These are phyloP conservation scores for Cutaneotrichosporon sp. DNA, from an alignment of 1,284 basidiomycete genomes.

Conservation along the genomic window DNA sequence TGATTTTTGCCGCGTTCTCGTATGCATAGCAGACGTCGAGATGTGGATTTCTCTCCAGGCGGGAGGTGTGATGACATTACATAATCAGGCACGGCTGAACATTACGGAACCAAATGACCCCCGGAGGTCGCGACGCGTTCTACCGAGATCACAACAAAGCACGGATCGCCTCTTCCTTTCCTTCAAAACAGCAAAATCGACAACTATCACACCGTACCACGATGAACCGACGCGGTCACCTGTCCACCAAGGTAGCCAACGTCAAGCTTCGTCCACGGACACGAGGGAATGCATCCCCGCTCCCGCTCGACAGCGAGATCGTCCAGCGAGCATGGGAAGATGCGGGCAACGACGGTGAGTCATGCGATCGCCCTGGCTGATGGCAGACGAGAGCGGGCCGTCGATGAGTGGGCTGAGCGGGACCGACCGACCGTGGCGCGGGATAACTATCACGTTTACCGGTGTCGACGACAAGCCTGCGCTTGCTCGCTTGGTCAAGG, in stretches of 20 bases:
- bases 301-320: constrained; percentile 25
- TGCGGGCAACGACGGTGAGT: constrained; percentile 14
- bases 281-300: not conserved
- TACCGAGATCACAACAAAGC: too few relatives aligned
- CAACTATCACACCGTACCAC: not conserved
- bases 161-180: not conserved
- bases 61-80: too few relatives aligned
- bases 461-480: constrained; percentile 41
- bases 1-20: constrained; percentile 8
- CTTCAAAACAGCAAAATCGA: too few relatives aligned
- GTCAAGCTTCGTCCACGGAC: constrained; percentile 41
- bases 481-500: constrained; percentile 17
- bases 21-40: constrained; percentile 16
- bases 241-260: constrained; percentile 42
- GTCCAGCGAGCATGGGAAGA: constrained; percentile 22
- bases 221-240: constrained; percentile 41
- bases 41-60: not conserved
- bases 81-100: too few relatives aligned
- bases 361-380: not conserved
- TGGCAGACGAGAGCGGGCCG: constrained; percentile 23
- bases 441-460: constrained; percentile 39
- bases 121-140: too few relatives aligned
- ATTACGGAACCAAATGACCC: not conserved
- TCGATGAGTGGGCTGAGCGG: not conserved
- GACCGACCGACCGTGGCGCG: constrained; percentile 31